Conservation (phyloP, 352 stramenopile species). For the Thalassiosira exigua region DNA sequence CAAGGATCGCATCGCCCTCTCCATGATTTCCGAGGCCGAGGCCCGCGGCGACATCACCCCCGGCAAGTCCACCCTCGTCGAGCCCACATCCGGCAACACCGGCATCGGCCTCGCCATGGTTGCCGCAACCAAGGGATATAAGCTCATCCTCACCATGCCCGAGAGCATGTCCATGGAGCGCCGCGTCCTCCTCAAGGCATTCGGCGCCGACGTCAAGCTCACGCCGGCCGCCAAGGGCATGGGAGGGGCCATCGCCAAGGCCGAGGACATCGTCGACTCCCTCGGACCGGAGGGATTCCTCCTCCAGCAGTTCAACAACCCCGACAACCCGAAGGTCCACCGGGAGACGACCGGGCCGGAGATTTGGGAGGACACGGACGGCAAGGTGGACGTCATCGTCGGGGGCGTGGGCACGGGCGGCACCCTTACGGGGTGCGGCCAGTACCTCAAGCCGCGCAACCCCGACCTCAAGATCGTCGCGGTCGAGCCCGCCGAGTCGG, state of each 20-base stretch:
- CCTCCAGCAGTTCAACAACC: slow-evolving; percentile 96
- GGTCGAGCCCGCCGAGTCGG: slow-evolving; percentile 89
- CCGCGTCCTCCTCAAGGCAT: slow-evolving; percentile 93
- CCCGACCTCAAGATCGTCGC: slow-evolving; percentile 89
- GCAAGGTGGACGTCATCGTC: slow-evolving; percentile 91
- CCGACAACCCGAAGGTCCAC: slow-evolving; percentile 92
- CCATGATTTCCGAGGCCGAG: slow-evolving; percentile 93
- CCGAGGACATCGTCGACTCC: slow-evolving; percentile 78
- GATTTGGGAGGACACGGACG: slow-evolving; percentile 86
- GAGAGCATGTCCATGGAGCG: slow-evolving; percentile 96
- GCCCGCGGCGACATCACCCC: slow-evolving; percentile 86
- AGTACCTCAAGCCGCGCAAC: slow-evolving; percentile 92
- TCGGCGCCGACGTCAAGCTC: slow-evolving; percentile 91
- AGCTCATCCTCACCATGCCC: slow-evolving; percentile 93
- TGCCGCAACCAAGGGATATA: slow-evolving; percentile 95
- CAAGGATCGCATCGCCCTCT: slow-evolving; percentile 93
- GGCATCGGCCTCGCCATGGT: slow-evolving; percentile 97
- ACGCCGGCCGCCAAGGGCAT: slow-evolving; percentile 88
- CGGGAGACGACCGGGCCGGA: slow-evolving; percentile 85
- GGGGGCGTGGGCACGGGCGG: slow-evolving; percentile 91
- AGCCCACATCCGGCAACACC: slow-evolving; percentile 96
- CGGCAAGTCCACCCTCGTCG: slow-evolving; percentile 88
- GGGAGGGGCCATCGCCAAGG: slow-evolving; percentile 84
- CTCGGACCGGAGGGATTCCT: slow-evolving; percentile 80
- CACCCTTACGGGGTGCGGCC: slow-evolving; percentile 91